Base-by-base conservation (phyloP, 129 eudicot genomes). In the Logfia minima region DNA sequence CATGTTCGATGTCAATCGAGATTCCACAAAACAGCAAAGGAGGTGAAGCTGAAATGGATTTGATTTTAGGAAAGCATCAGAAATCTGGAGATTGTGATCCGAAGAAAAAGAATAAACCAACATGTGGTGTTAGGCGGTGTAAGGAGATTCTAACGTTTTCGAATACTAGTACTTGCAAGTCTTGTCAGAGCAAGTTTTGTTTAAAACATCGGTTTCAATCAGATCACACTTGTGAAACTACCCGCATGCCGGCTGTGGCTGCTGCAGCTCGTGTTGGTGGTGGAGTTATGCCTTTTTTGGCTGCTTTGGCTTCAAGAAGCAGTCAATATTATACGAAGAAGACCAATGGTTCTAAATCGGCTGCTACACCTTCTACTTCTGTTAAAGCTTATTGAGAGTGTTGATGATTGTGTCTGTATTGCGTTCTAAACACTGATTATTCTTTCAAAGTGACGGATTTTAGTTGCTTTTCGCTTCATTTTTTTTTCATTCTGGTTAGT, bases 161-260 rank as follows among this genome's bases (percentile, higher is more conserved):
- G 4, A 95, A 95, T 81, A 87, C 90, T 1, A 83, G 85, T 63
- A 34, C 85, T 17, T 95, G 99, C 84, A 89, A 88, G 83, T 66
- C 43, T 55, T 95, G 99, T 51, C 79, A 84, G 10, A 52, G 72
- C 13, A 89, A 86, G 79, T 83, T 87, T 72, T 94, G 99, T 81
- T 82, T 94, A 74, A 94, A 84, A 72, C 99, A 94, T 39, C 66
- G 99, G 63, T 91, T 91, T 65, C 97, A 92, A 4, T 89, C 86
- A 1, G 94, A 91, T 68, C 97, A 95, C 11, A 80, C 79, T 26
- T 95, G 97, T 69, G 79, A 43, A 58, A 66, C 75, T 76, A 72
- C 19, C 31, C 26, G 2, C 13, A 22, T 60, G 31, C 18, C 81
- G 13, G 69, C 70, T 5, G 53, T 72, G 21, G 82, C 80, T 9